These are phyloP conservation scores for Exophiala spinifera DNA, from an alignment of 2,329 filamentous ascomycete species.

Conservation along the genomic window DNA sequence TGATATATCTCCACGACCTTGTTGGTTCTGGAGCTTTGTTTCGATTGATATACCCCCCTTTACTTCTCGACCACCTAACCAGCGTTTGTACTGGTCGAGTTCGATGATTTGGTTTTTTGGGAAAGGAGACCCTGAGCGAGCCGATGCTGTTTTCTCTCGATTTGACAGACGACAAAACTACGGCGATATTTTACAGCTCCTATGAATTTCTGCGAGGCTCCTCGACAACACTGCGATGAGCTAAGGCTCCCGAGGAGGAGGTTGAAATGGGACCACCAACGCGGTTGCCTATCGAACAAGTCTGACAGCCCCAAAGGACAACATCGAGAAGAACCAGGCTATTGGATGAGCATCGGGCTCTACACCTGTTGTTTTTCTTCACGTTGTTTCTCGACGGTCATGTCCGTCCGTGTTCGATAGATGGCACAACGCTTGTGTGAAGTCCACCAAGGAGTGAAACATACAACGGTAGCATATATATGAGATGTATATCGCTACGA, in stretches of 20 bases:
- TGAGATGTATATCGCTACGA: too few relatives aligned
- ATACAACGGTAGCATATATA: too few relatives aligned
- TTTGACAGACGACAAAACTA: not conserved
- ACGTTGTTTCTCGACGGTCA: not conserved
- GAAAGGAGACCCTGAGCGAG: not conserved
- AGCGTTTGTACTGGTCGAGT: too few relatives aligned
- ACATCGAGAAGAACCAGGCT: not conserved
- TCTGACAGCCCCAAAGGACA: not conserved
- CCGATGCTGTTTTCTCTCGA: not conserved
- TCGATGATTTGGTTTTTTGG: too few relatives aligned
- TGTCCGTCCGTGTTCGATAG: not conserved
- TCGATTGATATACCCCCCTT: not conserved
- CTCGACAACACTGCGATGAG: not conserved
- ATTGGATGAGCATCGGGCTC: slow-evolving; percentile 16
- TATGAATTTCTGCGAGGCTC: too few relatives aligned
- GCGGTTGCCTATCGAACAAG: not conserved
- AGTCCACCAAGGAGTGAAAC: too few relatives aligned
- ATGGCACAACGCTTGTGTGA: not conserved
- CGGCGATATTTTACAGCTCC: not conserved
- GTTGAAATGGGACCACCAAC: not conserved
- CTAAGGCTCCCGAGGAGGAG: too few relatives aligned
- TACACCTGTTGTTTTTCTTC: slow-evolving; percentile 14
- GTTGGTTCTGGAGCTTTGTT: not conserved
- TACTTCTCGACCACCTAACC: not conserved
- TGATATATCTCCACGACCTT: not conserved